A percentile compares a stretch with the other conserved stretches of the same genome.
These are phyloP conservation scores for Penicillium canariense DNA, from an alignment of 495 filamentous ascomycete species.

Conservation along the genomic window DNA sequence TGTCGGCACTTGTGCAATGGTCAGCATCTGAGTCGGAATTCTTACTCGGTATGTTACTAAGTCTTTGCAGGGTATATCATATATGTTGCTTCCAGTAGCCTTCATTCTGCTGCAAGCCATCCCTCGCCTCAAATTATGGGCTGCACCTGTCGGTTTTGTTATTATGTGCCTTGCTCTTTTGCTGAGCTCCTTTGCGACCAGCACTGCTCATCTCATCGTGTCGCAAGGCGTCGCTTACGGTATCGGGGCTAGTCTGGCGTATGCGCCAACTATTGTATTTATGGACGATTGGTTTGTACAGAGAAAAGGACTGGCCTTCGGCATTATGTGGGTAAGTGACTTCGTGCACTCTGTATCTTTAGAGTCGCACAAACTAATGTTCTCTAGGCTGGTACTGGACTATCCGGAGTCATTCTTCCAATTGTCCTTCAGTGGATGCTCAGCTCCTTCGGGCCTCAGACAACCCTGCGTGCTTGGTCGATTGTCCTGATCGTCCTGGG, in stretches of 20 bases:
- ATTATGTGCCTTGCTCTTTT: slow-evolving; percentile 41
- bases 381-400: slow-evolving; percentile 39
- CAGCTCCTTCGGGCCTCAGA: slow-evolving; percentile 49
- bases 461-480: slow-evolving; percentile 49
- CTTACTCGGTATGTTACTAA: background rate
- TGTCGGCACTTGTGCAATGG: slow-evolving; percentile 36
- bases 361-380: background rate
- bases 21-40: background rate
- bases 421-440: slow-evolving; percentile 50
- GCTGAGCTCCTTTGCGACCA: slow-evolving; percentile 44
- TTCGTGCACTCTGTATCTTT: background rate
- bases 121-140: slow-evolving; percentile 37
- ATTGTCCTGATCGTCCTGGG: slow-evolving; percentile 43
- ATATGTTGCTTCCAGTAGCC: slow-evolving; percentile 47
- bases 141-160: slow-evolving; percentile 39
- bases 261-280: slow-evolving; percentile 46
- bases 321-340: slow-evolving; percentile 44
- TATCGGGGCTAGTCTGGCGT: slow-evolving; percentile 44
- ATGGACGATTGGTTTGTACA: slow-evolving; percentile 56
- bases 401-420: slow-evolving; percentile 45
- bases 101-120: slow-evolving; percentile 41
- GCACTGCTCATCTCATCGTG: slow-evolving; percentile 43
- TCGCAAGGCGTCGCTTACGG: slow-evolving; percentile 53
- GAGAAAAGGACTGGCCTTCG: slow-evolving; percentile 49
- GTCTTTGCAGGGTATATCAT: slow-evolving; percentile 43